These are phyloP conservation scores for Pugionium cornutum DNA, from an alignment of 345 rosid genomes.

Conservation along the genomic window DNA sequence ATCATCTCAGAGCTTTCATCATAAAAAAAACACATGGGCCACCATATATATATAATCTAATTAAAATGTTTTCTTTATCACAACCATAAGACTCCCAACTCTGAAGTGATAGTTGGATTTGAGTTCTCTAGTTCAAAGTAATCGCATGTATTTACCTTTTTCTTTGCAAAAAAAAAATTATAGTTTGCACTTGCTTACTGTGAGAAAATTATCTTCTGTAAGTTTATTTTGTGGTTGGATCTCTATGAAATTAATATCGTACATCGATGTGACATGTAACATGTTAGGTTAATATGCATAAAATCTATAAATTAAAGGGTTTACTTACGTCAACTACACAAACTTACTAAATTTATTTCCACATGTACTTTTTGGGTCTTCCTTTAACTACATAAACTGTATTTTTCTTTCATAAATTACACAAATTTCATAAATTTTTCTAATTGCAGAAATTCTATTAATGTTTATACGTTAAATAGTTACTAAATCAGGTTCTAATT, in stretches of 20 bases:
- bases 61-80: slow-evolving; percentile 3
- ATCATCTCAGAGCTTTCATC: slow-evolving; percentile 22
- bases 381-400: no score
- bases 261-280: not conserved
- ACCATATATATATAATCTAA: not conserved
- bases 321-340: no score
- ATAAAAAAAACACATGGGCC: slow-evolving; percentile 20
- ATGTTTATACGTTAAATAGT: no score
- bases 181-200: not conserved
- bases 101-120: not conserved
- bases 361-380: no score
- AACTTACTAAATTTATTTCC: no score
- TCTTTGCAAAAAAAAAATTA: not conserved
- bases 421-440: no score
- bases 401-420: no score
- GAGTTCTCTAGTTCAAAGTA: slow-evolving; percentile 17
- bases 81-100: slow-evolving; percentile 13
- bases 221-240: slow-evolving; percentile 4
- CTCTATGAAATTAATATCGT: not conserved
- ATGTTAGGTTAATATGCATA: not conserved
- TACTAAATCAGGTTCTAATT: no score
- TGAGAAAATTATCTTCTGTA: not conserved
- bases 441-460: no score
- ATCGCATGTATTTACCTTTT: not conserved
- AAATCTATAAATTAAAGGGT: not conserved